Conservation (phyloP, 345 rosid species). For the Combretum micranthum region DNA sequence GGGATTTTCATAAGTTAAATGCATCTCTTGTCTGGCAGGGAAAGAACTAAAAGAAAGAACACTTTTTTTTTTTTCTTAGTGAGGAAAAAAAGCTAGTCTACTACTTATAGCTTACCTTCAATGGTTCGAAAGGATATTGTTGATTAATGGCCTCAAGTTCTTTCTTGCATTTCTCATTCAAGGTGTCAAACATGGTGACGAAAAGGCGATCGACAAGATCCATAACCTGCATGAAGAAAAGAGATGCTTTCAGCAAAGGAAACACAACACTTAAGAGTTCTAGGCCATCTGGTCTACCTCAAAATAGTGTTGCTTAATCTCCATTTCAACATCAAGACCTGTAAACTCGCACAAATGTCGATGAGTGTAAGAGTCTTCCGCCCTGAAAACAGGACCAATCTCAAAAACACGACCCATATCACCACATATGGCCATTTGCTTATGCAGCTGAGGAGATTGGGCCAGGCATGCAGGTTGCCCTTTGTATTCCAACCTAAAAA, state of each 20-base stretch:
- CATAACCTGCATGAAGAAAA: conserved; percentile 49
- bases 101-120: conserved; percentile 54
- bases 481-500: conserved; percentile 81
- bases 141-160: conserved; percentile 68
- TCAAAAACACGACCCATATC: conserved; percentile 73
- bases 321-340: conserved; percentile 92
- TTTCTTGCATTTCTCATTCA: conserved; percentile 56
- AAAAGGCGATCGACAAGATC: conserved; percentile 67
- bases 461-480: conserved; percentile 88
- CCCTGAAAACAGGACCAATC: conserved; percentile 85
- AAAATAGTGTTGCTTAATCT: conserved; percentile 60
- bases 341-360: conserved; percentile 86
- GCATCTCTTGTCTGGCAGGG: background rate
- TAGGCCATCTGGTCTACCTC: conserved; percentile 35
- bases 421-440: conserved; percentile 85
- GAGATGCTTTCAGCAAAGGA: conserved; percentile 8
- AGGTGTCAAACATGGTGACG: conserved; percentile 54
- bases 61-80: no score
- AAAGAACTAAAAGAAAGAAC: background rate
- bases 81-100: no score
- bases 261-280: background rate
- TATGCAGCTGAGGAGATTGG: conserved; percentile 94
- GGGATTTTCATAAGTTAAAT: no score
- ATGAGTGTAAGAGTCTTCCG: conserved; percentile 86
- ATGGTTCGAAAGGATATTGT: conserved; percentile 77